Evolutionary conservation across 2,329 filamentous ascomycete genomes (phyloP).

Genomic region (Pyrenophora teres): DNA sequence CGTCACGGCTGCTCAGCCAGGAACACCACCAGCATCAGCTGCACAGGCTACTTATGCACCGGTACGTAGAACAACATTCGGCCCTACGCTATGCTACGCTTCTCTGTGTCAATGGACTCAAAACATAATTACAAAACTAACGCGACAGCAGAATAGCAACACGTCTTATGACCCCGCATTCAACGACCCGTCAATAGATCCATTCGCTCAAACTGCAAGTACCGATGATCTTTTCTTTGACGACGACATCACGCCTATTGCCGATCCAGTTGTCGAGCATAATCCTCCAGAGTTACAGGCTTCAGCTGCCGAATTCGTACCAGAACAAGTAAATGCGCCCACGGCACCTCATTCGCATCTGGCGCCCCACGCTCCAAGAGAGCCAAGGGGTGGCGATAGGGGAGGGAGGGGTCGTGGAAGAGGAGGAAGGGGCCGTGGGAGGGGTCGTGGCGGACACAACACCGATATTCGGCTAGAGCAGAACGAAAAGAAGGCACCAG

Average conservation of each 20-base stretch:
- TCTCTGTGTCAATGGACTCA: slow-evolving; percentile 8
- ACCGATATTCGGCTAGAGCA: slow-evolving; percentile 22
- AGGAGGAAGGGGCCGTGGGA: slow-evolving; percentile 33
- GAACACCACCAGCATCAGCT: slow-evolving; percentile 16
- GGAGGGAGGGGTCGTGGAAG: slow-evolving; percentile 34
- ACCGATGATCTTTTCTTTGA: slow-evolving; percentile 58
- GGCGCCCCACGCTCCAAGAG: slow-evolving; percentile 31
- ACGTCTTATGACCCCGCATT: slow-evolving; percentile 37
- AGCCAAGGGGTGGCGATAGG: slow-evolving; percentile 34
- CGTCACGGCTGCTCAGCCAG: slow-evolving; percentile 3
- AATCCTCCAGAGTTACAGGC: slow-evolving; percentile 26
- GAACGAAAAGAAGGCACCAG: slow-evolving; percentile 20
- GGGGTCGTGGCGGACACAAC: slow-evolving; percentile 25
- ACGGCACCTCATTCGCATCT: slow-evolving; percentile 27
- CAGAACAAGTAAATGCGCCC: slow-evolving; percentile 24
- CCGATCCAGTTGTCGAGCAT: slow-evolving; percentile 49
- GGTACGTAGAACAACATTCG: neutral
- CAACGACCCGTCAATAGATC: slow-evolving; percentile 44
- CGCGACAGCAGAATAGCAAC: slow-evolving; percentile 14
- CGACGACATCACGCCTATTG: slow-evolving; percentile 56
- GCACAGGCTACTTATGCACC: slow-evolving; percentile 16
- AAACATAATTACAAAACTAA: slow-evolving; percentile 1
- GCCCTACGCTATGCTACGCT: neutral
- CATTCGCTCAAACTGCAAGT: slow-evolving; percentile 56
- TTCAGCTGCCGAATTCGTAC: slow-evolving; percentile 26